A percentile compares a stretch with the other conserved stretches of the same genome.
phyloP scores from a whole-genome alignment of 176 grass and related monocot genomes.

The Aechmea fasciata region DNA sequence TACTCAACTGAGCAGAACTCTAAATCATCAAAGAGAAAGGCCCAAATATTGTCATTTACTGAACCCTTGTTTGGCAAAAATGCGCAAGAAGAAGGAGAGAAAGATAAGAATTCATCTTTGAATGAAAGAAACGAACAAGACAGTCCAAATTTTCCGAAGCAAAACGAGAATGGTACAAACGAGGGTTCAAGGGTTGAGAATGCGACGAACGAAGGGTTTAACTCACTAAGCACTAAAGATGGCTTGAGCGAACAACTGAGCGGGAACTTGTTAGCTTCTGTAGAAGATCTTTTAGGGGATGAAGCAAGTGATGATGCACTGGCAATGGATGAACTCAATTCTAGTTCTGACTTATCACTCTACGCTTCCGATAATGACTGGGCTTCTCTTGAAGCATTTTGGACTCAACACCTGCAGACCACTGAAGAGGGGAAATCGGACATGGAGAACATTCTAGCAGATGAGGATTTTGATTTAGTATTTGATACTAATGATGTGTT shows the following conservation, averaged over 20 bases:
- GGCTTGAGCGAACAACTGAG: neutral
- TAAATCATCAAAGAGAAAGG: neutral
- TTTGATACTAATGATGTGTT: slow-evolving; percentile 1
- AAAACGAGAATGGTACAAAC: neutral
- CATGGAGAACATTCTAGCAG: neutral
- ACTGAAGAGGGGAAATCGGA: neutral
- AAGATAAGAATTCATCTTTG: too few species aligned
- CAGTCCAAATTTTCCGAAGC: neutral
- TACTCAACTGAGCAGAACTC: neutral
- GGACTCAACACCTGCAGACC: neutral
- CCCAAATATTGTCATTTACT: neutral
- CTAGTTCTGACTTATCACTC: neutral
- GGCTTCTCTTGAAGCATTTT: neutral
- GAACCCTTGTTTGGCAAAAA: neutral
- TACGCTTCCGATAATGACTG: neutral
- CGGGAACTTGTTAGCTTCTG: too few species aligned
- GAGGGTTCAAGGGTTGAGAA: neutral
- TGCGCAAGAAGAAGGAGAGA: neutral
- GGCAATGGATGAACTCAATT: neutral
- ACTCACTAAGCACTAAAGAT: neutral
- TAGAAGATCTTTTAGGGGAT: neutral
- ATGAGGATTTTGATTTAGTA: neutral
- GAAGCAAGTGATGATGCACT: neutral
- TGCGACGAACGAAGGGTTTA: neutral
- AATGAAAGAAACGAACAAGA: too few species aligned